These are phyloP conservation scores for Plasmodium ovale DNA, from an alignment of 169 alveolate genomes.

Conservation along the genomic window DNA sequence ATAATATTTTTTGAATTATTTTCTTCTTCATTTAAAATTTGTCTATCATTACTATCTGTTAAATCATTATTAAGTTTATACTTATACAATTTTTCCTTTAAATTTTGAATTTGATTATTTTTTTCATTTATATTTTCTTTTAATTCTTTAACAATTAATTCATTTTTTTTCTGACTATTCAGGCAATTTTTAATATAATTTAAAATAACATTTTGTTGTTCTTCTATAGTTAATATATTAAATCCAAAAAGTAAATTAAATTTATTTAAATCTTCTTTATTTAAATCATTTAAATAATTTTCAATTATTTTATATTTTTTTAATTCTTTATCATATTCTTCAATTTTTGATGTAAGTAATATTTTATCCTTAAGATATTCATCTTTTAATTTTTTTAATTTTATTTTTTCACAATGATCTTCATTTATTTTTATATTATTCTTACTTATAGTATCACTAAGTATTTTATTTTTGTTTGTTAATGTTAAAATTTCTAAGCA, in stretches of 20 bases:
- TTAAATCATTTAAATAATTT: conserved; percentile 55
- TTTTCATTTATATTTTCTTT: conserved; percentile 20
- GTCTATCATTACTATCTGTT: conserved; percentile 25
- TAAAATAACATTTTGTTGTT: conserved; percentile 62
- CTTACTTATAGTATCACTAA: conserved; percentile 37
- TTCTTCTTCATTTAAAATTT: conserved; percentile 17
- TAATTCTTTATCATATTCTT: conserved; percentile 74
- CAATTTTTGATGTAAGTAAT: conserved; percentile 47
- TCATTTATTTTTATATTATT: conserved; percentile 50
- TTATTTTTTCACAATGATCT: conserved; percentile 40
- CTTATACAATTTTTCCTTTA: conserved; percentile 49
- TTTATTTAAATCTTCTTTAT: conserved; percentile 65
- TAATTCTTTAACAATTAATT: conserved; percentile 31
- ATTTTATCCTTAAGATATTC: conserved; percentile 66
- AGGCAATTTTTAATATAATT: conserved; percentile 46
- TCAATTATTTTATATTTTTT: conserved; percentile 44
- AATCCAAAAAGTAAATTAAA: conserved; percentile 49
- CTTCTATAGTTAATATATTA: conserved; percentile 35
- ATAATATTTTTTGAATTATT: conserved; percentile 4
- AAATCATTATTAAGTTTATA: conserved; percentile 22
- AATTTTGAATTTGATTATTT: conserved; percentile 29
- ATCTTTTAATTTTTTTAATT: conserved; percentile 68
- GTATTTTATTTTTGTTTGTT: conserved; percentile 66
- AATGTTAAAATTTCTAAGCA: conserved; percentile 48
- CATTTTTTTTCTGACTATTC: conserved; percentile 11